A percentile compares a stretch with the other conserved stretches of the same genome.
These are phyloP conservation scores for Flueggea neowawraea DNA, from an alignment of 441 rosid species.

Conservation along the genomic window DNA sequence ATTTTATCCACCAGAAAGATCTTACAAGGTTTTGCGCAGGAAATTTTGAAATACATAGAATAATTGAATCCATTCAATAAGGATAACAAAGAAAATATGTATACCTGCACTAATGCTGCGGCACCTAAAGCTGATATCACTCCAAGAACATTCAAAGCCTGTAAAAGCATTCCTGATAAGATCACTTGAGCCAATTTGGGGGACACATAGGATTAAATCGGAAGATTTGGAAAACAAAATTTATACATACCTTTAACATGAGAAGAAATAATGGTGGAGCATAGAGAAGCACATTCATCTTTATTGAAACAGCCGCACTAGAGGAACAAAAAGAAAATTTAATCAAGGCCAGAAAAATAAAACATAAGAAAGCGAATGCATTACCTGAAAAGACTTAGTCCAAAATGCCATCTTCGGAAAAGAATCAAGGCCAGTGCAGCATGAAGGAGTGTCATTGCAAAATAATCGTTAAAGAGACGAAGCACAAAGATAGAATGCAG, in stretches of 20 bases:
- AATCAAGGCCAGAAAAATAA: too few relatives aligned
- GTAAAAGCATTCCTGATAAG: conserved; percentile 18
- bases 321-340: conserved; percentile 9
- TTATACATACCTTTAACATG: conserved; percentile 61
- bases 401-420: conserved; percentile 74
- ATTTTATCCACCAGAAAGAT: too few relatives aligned
- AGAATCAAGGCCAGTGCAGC: conserved; percentile 65
- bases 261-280: conserved; percentile 85
- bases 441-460: conserved; percentile 86
- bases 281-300: conserved; percentile 92
- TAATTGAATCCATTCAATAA: not conserved
- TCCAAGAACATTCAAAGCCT: conserved; percentile 71
- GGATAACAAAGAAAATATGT: conserved; percentile 8
- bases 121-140: conserved; percentile 75
- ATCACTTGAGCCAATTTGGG: conserved; percentile 11
- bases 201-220: conserved; percentile 5
- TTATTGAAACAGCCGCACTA: conserved; percentile 82
- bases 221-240: conserved; percentile 7
- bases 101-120: conserved; percentile 93
- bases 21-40: too few relatives aligned
- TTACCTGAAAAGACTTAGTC: conserved; percentile 82
- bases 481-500: conserved; percentile 93
- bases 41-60: not conserved
- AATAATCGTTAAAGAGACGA: conserved; percentile 92
- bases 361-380: conserved; percentile 8